phyloP scores from a whole-genome alignment of 169 alveolate species.

The Fabrea salina region DNA sequence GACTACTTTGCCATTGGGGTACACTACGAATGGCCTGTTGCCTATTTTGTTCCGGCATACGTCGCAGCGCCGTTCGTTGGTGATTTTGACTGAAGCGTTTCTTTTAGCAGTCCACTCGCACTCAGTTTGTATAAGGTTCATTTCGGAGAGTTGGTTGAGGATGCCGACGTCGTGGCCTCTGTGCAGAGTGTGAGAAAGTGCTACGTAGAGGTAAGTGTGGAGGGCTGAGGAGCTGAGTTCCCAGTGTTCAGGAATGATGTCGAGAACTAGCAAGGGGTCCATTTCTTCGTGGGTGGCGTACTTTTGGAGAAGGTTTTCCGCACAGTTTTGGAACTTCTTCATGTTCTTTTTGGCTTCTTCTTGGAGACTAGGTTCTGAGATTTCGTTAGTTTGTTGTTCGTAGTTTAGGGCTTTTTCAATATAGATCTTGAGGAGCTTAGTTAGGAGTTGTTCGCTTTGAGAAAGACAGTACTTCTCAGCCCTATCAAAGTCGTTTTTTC shows the following conservation, averaged over 20 bases:
- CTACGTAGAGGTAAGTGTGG: conserved; percentile 18
- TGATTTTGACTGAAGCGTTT: conserved; percentile 20
- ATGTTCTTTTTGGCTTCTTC: not conserved
- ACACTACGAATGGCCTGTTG: conserved; percentile 25
- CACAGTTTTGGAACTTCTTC: conserved; percentile 7
- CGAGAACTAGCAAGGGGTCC: conserved; percentile 28
- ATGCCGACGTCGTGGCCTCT: not conserved
- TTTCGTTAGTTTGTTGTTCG: not conserved
- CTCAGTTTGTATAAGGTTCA: conserved; percentile 34
- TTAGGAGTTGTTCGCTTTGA: not conserved
- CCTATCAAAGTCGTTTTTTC: not conserved
- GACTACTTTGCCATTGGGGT: conserved; percentile 32
- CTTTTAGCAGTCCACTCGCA: conserved; percentile 19
- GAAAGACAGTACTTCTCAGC: conserved; percentile 20
- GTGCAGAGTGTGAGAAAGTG: conserved; percentile 32
- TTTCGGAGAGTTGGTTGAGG: not conserved
- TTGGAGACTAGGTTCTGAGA: not conserved
- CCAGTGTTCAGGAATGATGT: conserved; percentile 33
- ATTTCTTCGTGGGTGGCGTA: conserved; percentile 30
- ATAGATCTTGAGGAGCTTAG: conserved; percentile 22
- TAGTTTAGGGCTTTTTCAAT: not conserved
- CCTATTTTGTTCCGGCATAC: conserved; percentile 24
- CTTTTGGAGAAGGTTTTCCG: conserved; percentile 16
- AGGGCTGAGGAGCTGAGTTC: not conserved
- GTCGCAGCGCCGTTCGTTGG: conserved; percentile 22